Conservation (phyloP, 1,284 basidiomycete species). For the Ceratobasidium sp. region DNA sequence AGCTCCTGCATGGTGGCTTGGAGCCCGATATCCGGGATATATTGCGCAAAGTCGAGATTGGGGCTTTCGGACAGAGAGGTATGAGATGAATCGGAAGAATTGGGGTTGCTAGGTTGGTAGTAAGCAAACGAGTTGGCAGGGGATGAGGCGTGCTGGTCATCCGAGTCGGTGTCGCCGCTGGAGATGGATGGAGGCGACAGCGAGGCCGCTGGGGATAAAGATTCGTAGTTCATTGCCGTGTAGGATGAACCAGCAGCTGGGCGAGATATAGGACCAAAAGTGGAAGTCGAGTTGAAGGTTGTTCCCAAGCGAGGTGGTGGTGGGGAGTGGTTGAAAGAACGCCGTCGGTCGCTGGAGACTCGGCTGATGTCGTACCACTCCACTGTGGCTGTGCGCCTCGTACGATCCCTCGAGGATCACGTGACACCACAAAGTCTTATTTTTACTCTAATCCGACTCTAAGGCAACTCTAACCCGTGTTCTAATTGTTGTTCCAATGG, state of each 20-base stretch:
- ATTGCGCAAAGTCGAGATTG: constrained; percentile 38
- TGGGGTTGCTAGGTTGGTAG: constrained; percentile 13
- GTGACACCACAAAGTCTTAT: too few relatives aligned
- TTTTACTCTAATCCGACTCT: too few relatives aligned
- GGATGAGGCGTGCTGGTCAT: constrained; percentile 38
- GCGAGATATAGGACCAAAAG: constrained; percentile 7
- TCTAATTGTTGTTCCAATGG: too few relatives aligned
- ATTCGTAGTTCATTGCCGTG: constrained; percentile 38
- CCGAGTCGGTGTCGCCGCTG: constrained; percentile 40
- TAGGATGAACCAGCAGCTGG: neutral
- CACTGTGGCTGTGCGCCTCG: neutral
- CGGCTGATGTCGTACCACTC: constrained; percentile 31
- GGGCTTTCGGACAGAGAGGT: constrained; percentile 38
- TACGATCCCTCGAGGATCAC: constrained; percentile 10
- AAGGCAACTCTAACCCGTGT: too few relatives aligned
- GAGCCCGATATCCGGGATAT: constrained; percentile 37
- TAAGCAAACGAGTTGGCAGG: constrained; percentile 38
- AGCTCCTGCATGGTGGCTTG: constrained; percentile 41
- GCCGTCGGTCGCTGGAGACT: constrained; percentile 33
- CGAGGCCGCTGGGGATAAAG: constrained; percentile 37
- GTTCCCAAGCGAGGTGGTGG: constrained; percentile 16
- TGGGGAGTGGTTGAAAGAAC: constrained; percentile 15
- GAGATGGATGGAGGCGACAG: constrained; percentile 41
- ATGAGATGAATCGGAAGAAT: constrained; percentile 29
- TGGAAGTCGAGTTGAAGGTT: neutral